phyloP scores from a whole-genome alignment of 345 rosid genomes.

The Euphorbia tirucalli region DNA sequence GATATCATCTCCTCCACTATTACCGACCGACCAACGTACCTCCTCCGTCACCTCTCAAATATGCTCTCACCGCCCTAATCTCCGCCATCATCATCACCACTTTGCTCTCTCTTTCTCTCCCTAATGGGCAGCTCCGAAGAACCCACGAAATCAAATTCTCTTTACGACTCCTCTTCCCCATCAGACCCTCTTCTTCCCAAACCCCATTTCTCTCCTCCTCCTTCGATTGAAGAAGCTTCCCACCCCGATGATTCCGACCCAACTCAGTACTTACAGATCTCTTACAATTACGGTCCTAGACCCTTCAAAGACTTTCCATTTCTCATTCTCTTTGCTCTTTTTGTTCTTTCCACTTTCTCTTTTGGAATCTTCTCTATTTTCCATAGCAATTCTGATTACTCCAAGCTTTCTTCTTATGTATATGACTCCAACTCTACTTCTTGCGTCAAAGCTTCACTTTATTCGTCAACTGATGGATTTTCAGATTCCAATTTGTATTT shows the following conservation, averaged over 20 bases:
- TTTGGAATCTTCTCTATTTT: conserved; percentile 73
- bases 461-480: background rate
- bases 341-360: conserved; percentile 60
- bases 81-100: background rate
- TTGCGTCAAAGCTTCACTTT: conserved; percentile 42
- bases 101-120: background rate
- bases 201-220: conserved; percentile 29
- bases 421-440: conserved; percentile 56
- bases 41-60: background rate
- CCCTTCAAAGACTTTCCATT: conserved; percentile 74
- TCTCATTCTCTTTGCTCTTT: conserved; percentile 61
- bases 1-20: background rate
- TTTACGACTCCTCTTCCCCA: conserved; percentile 46
- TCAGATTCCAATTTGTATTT: background rate
- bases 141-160: conserved; percentile 33
- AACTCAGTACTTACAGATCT: conserved; percentile 82
- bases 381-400: conserved; percentile 52
- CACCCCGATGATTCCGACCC: conserved; percentile 52
- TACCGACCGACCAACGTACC: too few species aligned
- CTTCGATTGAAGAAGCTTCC: conserved; percentile 35
- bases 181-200: conserved; percentile 72
- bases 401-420: conserved; percentile 47
- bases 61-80: conserved; percentile 5
- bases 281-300: conserved; percentile 68
- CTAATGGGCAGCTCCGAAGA: conserved; percentile 63